Conservation (phyloP, 1,284 basidiomycete species). For the Tilletia indica region DNA sequence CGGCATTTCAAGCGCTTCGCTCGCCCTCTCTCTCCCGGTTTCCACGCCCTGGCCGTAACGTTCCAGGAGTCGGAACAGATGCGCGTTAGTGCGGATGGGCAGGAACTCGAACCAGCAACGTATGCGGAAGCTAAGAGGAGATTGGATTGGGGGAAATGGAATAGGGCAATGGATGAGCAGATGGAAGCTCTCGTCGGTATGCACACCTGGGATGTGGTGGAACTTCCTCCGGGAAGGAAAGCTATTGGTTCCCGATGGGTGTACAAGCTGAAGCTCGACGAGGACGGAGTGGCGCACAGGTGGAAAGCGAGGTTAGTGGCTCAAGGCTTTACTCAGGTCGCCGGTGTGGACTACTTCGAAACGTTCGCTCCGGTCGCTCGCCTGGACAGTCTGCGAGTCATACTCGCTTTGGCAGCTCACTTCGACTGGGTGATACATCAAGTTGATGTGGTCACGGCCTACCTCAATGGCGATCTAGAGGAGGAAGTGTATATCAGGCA, state of each 20-base stretch:
- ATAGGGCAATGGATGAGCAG: not conserved
- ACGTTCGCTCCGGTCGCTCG: conserved; percentile 1
- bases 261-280: conserved; percentile 8
- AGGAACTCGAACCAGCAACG: not conserved
- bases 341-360: not conserved
- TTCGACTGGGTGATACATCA: not conserved
- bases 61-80: not conserved
- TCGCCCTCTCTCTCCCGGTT: not conserved
- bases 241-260: conserved; percentile 3
- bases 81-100: not conserved
- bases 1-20: not conserved
- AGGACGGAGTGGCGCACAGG: not conserved
- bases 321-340: not conserved
- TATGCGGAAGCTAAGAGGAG: not conserved
- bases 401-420: not conserved
- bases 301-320: conserved; percentile 8
- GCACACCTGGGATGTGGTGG: not conserved
- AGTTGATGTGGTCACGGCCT: conserved; percentile 7
- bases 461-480: not conserved
- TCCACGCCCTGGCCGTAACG: not conserved
- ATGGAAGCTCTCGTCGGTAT: not conserved
- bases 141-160: not conserved
- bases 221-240: not conserved
- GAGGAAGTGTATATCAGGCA: conserved; percentile 8
- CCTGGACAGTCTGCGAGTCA: not conserved